phyloP scores from a whole-genome alignment of 2,329 filamentous ascomycete genomes.

The Didymella glomerata region DNA sequence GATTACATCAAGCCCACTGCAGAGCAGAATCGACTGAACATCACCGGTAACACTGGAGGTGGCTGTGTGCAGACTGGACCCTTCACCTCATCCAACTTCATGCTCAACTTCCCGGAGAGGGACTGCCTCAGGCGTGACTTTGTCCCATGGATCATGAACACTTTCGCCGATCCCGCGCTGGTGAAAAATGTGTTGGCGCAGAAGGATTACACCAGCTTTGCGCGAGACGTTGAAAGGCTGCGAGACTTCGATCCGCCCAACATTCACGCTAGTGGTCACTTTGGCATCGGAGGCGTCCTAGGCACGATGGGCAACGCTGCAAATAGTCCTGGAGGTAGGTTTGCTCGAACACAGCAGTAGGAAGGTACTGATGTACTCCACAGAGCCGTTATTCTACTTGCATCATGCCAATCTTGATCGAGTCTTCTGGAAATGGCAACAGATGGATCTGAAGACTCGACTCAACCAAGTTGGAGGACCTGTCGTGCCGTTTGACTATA shows the following conservation, averaged over 20 bases:
- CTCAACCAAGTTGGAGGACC: constrained; percentile 30
- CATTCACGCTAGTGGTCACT: constrained; percentile 50
- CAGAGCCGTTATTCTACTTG: constrained; percentile 35
- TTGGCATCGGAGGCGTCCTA: constrained; percentile 47
- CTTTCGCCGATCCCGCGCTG: constrained; percentile 27
- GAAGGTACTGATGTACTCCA: not conserved
- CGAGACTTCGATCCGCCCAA: constrained; percentile 22
- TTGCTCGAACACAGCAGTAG: not conserved
- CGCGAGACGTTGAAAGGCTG: constrained; percentile 32
- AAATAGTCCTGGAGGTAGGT: constrained; percentile 41
- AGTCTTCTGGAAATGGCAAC: not conserved
- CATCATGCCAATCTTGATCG: not conserved
- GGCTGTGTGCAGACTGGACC: constrained; percentile 46
- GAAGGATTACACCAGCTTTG: constrained; percentile 41
- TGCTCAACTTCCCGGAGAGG: constrained; percentile 33
- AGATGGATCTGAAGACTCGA: not conserved
- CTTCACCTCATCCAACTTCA: constrained; percentile 35
- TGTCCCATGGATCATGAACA: constrained; percentile 35
- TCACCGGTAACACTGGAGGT: constrained; percentile 41
- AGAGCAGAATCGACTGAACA: constrained; percentile 35
- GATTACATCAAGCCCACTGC: constrained; percentile 35
- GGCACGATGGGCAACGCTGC: constrained; percentile 46
- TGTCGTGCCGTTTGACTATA: constrained; percentile 32
- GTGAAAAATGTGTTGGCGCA: constrained; percentile 36
- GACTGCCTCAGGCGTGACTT: constrained; percentile 48